Evolutionary conservation across 2,329 filamentous ascomycete species (phyloP).

Genomic region (Phoma sp.): DNA sequence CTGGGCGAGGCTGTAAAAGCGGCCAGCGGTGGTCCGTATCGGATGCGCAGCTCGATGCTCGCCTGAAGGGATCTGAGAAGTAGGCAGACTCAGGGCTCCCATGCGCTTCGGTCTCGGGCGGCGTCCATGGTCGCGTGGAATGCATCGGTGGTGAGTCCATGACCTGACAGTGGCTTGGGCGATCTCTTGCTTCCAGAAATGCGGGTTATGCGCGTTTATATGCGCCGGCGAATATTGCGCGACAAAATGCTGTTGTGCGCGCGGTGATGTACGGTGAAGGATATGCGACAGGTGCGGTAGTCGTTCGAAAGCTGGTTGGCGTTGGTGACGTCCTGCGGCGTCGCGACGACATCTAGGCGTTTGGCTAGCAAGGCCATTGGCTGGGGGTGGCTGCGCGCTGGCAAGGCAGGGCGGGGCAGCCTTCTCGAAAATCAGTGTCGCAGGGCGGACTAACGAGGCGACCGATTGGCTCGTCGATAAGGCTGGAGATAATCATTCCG

Average conservation of each 20-base stretch:
- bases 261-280: conserved; percentile 1
- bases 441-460: conserved; percentile 10
- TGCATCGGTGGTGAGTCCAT: conserved; percentile 32
- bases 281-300: conserved; percentile 16
- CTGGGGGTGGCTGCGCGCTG: background rate
- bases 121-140: conserved; percentile 40
- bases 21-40: conserved; percentile 22
- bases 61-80: conserved; percentile 31
- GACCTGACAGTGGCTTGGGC: conserved; percentile 19
- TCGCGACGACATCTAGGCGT: conserved; percentile 5
- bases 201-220: conserved; percentile 13
- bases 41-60: conserved; percentile 18
- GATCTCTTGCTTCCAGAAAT: conserved; percentile 17
- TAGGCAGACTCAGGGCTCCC: conserved; percentile 25
- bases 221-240: conserved; percentile 12
- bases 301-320: conserved; percentile 6
- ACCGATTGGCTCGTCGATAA: conserved; percentile 15
- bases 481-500: conserved; percentile 9
- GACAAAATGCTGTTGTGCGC: conserved; percentile 7
- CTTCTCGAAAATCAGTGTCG: conserved; percentile 12
- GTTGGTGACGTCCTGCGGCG: conserved; percentile 20
- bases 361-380: conserved; percentile 5
- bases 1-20: conserved; percentile 11
- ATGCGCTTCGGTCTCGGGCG: conserved; percentile 35
- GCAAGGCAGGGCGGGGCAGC: background rate